These are phyloP conservation scores for Alternaria metachromatica DNA, from an alignment of 2,329 filamentous ascomycete genomes.

Conservation along the genomic window DNA sequence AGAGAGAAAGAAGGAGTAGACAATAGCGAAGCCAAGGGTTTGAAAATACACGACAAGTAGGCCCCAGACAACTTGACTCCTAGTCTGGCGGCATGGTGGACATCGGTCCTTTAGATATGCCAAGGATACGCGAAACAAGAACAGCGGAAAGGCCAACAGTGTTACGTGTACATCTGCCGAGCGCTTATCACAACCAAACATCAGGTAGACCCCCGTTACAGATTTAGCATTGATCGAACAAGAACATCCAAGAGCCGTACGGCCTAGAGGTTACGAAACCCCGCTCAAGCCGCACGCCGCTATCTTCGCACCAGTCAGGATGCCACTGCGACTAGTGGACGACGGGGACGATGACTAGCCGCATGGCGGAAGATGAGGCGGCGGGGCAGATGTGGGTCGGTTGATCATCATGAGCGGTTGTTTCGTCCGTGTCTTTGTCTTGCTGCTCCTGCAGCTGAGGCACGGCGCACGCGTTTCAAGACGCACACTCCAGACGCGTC, in stretches of 20 bases:
- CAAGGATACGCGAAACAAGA: slow-evolving; percentile 13
- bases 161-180: slow-evolving; percentile 14
- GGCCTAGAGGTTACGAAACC: neutral
- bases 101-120: slow-evolving; percentile 7
- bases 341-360: slow-evolving; percentile 4
- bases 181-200: slow-evolving; percentile 3
- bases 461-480: neutral
- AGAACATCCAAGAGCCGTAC: neutral
- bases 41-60: neutral
- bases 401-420: slow-evolving; percentile 2
- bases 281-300: slow-evolving; percentile 2
- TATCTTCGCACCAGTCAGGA: slow-evolving; percentile 6
- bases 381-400: neutral
- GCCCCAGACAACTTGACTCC: slow-evolving; percentile 1
- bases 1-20: neutral
- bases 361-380: neutral
- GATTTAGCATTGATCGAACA: neutral
- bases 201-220: neutral
- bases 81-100: neutral
- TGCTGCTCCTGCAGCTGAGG: neutral
- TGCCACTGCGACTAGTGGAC: neutral
- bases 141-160: slow-evolving; percentile 6
- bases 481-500: neutral
- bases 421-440: slow-evolving; percentile 7
- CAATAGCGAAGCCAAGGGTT: neutral